These are phyloP conservation scores for Pulveroboletus ravenelii DNA, from an alignment of 768 basidiomycete species.

Conservation along the genomic window DNA sequence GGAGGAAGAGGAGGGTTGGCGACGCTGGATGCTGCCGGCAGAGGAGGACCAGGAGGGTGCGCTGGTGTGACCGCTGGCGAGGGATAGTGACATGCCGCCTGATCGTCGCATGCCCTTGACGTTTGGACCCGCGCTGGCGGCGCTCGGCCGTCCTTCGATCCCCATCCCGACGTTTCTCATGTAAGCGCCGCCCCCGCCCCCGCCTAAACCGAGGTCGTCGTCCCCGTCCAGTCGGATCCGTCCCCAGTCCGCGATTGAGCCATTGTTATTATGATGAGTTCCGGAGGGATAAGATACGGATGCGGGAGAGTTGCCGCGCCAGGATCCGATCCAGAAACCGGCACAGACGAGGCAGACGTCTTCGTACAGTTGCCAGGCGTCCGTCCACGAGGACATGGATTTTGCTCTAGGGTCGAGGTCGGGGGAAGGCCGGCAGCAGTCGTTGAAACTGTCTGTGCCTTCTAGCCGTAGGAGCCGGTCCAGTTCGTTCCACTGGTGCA, in stretches of 20 bases:
- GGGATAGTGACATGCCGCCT: constrained; percentile 49
- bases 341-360: constrained; percentile 82
- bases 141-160: constrained; percentile 57
- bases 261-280: too few relatives aligned
- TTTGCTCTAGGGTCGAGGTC: constrained; percentile 34
- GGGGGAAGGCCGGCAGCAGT: constrained; percentile 34
- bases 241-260: constrained; percentile 49
- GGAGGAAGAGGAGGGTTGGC: constrained; percentile 33
- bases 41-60: constrained; percentile 25
- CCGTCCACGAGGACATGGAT: constrained; percentile 54
- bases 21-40: constrained; percentile 22
- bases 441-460: constrained; percentile 22
- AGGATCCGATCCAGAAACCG: constrained; percentile 73
- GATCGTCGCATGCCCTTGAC: constrained; percentile 39
- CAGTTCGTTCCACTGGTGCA: constrained; percentile 72
- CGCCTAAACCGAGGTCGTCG: constrained; percentile 46
- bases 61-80: constrained; percentile 34
- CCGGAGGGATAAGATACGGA: too few relatives aligned
- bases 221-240: constrained; percentile 60
- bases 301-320: constrained; percentile 32
- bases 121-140: constrained; percentile 19
- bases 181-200: constrained; percentile 26
- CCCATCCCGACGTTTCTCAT: constrained; percentile 63
- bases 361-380: constrained; percentile 79
- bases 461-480: constrained; percentile 64